These are phyloP conservation scores for Bruguiera sexangula DNA, from an alignment of 345 rosid species.

Conservation along the genomic window DNA sequence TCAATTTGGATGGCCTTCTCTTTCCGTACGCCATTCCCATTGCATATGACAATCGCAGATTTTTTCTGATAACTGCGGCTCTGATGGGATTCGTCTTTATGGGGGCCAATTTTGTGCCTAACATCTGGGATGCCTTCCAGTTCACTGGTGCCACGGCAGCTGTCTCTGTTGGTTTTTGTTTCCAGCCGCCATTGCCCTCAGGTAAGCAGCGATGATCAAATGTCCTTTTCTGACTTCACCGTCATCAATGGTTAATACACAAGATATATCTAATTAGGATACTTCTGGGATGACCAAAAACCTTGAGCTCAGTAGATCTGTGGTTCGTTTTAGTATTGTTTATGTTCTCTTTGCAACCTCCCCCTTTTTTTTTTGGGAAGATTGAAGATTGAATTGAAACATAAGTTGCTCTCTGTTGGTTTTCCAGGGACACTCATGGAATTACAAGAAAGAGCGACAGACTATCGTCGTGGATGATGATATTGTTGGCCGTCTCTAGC, in stretches of 20 bases:
- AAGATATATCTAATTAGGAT: not conserved
- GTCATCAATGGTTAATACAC: not conserved
- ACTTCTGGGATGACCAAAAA: not conserved
- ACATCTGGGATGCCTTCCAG: conserved; percentile 73
- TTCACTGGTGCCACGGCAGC: conserved; percentile 67
- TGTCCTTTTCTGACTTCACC: not conserved
- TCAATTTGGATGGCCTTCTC: conserved; percentile 60
- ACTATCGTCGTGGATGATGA: conserved; percentile 54
- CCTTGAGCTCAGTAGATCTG: not conserved
- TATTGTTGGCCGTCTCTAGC: conserved; percentile 51
- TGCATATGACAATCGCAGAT: conserved; percentile 47
- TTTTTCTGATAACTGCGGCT: conserved; percentile 39
- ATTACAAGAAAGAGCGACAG: conserved; percentile 52
- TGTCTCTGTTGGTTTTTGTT: conserved; percentile 56
- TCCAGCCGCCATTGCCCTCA: conserved; percentile 58
- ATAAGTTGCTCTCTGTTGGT: not conserved
- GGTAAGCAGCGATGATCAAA: conserved; percentile 26
- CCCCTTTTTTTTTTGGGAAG: not conserved
- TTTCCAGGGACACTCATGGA: conserved; percentile 46
- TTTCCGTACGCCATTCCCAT: conserved; percentile 55
- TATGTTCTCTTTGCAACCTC: too few species aligned
- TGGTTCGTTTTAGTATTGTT: not conserved
- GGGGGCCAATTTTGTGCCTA: conserved; percentile 61
- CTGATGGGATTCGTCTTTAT: conserved; percentile 52
- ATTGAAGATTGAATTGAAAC: not conserved